These are phyloP conservation scores for Claviceps spartinae DNA, from an alignment of 2,329 filamentous ascomycete genomes.

Conservation along the genomic window DNA sequence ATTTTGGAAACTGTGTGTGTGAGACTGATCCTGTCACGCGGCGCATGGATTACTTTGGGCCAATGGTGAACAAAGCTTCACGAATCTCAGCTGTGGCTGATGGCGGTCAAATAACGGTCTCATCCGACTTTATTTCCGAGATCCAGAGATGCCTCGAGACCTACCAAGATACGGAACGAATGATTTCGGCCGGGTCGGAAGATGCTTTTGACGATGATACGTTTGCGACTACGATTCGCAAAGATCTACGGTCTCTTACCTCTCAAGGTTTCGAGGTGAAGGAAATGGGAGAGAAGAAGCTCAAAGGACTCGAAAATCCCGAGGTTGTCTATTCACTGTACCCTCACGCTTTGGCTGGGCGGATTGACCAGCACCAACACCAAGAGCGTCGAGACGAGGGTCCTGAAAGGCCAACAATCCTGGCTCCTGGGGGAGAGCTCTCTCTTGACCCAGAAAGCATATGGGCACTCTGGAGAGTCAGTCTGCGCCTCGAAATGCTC, in stretches of 20 bases:
- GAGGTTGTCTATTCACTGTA: constrained; percentile 94
- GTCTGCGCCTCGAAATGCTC: constrained; percentile 80
- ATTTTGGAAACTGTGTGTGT: constrained; percentile 88
- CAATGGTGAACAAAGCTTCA: constrained; percentile 96
- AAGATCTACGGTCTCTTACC: constrained; percentile 74
- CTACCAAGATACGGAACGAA: constrained; percentile 72
- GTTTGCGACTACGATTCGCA: constrained; percentile 63
- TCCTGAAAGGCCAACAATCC: constrained; percentile 43
- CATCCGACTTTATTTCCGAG: constrained; percentile 91
- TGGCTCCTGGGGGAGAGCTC: constrained; percentile 52
- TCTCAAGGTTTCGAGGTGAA: constrained; percentile 94
- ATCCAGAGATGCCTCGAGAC: constrained; percentile 83
- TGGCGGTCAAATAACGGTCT: constrained; percentile 92
- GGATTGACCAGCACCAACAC: constrained; percentile 54
- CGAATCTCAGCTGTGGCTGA: constrained; percentile 91
- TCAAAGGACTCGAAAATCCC: constrained; percentile 95
- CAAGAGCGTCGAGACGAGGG: constrained; percentile 31
- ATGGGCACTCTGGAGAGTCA: constrained; percentile 83
- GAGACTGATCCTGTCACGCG: constrained; percentile 92
- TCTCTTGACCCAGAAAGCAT: constrained; percentile 70
- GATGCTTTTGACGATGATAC: constrained; percentile 58
- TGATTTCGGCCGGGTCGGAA: constrained; percentile 54
- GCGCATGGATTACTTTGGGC: constrained; percentile 98
- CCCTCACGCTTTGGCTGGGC: constrained; percentile 72
- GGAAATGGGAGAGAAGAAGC: constrained; percentile 84